Conservation (phyloP, 2,329 filamentous ascomycete species). For the Fusarium succisae region DNA sequence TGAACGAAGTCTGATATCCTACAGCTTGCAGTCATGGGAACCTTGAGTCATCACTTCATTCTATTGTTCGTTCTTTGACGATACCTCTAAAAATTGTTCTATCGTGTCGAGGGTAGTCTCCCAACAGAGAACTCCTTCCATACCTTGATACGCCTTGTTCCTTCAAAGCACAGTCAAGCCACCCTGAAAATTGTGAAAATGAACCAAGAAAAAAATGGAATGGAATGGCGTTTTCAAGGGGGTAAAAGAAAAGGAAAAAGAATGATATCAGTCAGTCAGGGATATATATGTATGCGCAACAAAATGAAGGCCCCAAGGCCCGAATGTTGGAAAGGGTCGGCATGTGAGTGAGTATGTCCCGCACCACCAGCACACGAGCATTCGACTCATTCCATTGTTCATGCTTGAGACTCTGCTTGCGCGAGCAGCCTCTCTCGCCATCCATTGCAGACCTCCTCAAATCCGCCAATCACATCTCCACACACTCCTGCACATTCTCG, state of each 20-base stretch:
- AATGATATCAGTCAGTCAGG: constrained; percentile 2
- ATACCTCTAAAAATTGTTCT: constrained; percentile 37
- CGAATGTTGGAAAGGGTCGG: constrained; percentile 7
- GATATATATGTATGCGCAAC: constrained; percentile 3
- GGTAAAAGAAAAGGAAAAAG: constrained; percentile 5
- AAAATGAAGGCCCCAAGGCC: background rate
- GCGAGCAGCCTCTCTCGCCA: constrained; percentile 82
- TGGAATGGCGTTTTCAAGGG: background rate
- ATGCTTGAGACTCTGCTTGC: constrained; percentile 63
- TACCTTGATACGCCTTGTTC: constrained; percentile 29
- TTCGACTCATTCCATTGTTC: background rate
- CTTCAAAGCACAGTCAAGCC: constrained; percentile 25
- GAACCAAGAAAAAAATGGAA: constrained; percentile 22
- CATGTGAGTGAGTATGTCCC: constrained; percentile 17
- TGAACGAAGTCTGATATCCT: background rate
- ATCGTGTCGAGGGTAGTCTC: constrained; percentile 25
- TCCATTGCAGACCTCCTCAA: constrained; percentile 87
- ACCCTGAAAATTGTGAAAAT: constrained; percentile 12
- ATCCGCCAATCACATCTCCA: constrained; percentile 87
- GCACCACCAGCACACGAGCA: constrained; percentile 16
- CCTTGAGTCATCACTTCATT: constrained; percentile 37
- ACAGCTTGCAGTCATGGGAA: background rate
- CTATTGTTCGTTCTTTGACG: constrained; percentile 30
- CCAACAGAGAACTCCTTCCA: constrained; percentile 22
- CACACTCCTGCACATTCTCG: constrained; percentile 88